phyloP scores from a whole-genome alignment of 2,329 filamentous ascomycete genomes.

The Neodidymelliopsis sp. region DNA sequence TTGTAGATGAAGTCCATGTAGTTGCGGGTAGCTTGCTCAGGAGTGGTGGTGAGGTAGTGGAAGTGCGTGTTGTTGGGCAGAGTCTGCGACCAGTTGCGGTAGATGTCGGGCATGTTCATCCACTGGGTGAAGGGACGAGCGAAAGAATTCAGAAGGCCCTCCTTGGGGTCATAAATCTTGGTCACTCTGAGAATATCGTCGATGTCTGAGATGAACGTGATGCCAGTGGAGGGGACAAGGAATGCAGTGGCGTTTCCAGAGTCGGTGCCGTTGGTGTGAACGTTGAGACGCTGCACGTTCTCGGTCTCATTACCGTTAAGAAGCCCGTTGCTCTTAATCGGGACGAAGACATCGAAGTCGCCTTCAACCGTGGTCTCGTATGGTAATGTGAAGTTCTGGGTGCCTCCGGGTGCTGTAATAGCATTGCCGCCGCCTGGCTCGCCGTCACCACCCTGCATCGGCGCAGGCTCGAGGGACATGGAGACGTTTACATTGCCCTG shows the following conservation, averaged over 20 bases:
- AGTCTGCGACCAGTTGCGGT: conserved; percentile 75
- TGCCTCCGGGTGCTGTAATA: conserved; percentile 64
- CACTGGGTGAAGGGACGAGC: conserved; percentile 73
- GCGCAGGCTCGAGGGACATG: conserved; percentile 67
- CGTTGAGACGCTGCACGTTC: conserved; percentile 71
- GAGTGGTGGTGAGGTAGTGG: conserved; percentile 82
- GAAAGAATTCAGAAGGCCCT: conserved; percentile 80
- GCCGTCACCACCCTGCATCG: conserved; percentile 62
- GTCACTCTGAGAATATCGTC: conserved; percentile 83
- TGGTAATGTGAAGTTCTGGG: conserved; percentile 69
- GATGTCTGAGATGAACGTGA: conserved; percentile 79
- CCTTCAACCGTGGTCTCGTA: conserved; percentile 71
- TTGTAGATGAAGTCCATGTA: conserved; percentile 84
- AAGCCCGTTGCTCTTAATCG: conserved; percentile 64
- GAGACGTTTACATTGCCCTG: conserved; percentile 70
- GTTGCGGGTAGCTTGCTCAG: conserved; percentile 77
- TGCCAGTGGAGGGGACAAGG: conserved; percentile 72
- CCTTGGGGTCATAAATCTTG: conserved; percentile 78
- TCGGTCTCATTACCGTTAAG: conserved; percentile 70
- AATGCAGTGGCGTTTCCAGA: conserved; percentile 79
- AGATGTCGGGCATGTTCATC: conserved; percentile 83
- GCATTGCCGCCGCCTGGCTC: conserved; percentile 59
- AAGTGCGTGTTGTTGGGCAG: conserved; percentile 73
- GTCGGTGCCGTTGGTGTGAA: conserved; percentile 69
- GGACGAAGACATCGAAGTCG: conserved; percentile 76